Conservation (phyloP, 2,329 filamentous ascomycete species). For the Colletotrichum phormii region DNA sequence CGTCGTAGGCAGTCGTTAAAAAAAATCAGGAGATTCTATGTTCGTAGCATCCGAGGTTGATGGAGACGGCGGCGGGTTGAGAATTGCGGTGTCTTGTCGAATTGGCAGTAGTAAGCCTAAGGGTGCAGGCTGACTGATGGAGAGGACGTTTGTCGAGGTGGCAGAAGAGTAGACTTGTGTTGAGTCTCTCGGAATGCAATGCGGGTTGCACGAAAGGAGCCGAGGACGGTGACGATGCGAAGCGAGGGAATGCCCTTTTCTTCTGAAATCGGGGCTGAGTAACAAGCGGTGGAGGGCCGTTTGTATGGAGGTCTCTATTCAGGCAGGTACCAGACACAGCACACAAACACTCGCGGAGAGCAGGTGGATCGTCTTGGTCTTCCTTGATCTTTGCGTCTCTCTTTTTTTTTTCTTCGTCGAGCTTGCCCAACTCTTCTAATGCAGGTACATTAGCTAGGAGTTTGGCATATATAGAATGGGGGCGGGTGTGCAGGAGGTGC, state of each 20-base stretch:
- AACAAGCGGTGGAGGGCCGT: conserved; percentile 34
- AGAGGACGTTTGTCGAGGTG: conserved; percentile 11
- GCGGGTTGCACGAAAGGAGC: conserved; percentile 29
- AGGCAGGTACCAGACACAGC: conserved; percentile 25
- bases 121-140: neutral
- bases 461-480: conserved; percentile 35
- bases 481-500: conserved; percentile 23
- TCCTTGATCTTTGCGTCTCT: conserved; percentile 19
- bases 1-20: conserved; percentile 35
- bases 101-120: neutral
- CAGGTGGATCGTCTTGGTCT: conserved; percentile 18
- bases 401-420: conserved; percentile 30
- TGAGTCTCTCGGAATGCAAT: conserved; percentile 8
- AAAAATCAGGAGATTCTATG: conserved; percentile 13
- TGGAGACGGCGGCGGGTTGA: neutral
- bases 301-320: conserved; percentile 30
- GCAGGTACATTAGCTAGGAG: conserved; percentile 37
- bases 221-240: conserved; percentile 32
- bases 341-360: conserved; percentile 27
- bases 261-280: conserved; percentile 28
- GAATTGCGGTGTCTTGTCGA: neutral
- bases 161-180: neutral
- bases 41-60: conserved; percentile 15
- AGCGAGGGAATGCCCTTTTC: conserved; percentile 35
- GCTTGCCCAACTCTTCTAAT: conserved; percentile 37